Evolutionary conservation across 495 filamentous ascomycete genomes (phyloP), one percentile per base, ranked within the genome.

Genomic region (Geopyxis carbonaria): DNA sequence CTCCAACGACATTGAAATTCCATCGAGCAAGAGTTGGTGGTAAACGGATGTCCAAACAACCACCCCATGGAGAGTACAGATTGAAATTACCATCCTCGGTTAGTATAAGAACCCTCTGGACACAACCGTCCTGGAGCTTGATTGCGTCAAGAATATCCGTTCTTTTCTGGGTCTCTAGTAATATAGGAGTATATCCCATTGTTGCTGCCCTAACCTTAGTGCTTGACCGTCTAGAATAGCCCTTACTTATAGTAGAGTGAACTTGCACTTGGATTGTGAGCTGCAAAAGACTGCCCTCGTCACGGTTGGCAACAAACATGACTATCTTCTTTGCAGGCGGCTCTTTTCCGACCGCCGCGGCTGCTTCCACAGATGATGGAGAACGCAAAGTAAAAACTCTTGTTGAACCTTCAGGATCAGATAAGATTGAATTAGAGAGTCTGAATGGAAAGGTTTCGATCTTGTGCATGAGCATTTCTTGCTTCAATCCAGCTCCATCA

Each of bases 41-140:
- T 10, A 75, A 45, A 10, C 64, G 57, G 5, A 86, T 50, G 18
- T 68, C 72, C 15, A 70, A 69, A 2, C 70, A 57, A 31, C 64
- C 61, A 23, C 74, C 70, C 80, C 81, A 87, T 4, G 78, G 79
- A 4, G 77, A 78, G 56, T 83, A 79, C 25, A 86, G 50, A 29
- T 70, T 76, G 20, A 92, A 57, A 45, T 75, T 67, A 8, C 70
- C 69, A 18, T 67, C 68, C 40, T 72, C 66, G n/a, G 69, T 75
- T 14, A 92, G 63, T 18, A 79, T 70, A 10, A 87, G 58, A 28
- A 87, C 72, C 24, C 73, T 69, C 9, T 77, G 73, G 18, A 74
- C 60, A 0, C 65, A 65, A 8, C 76, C 72, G 58, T 89, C 82
- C 3, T 68, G 64, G 38, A 89, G 56, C 50, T 72, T 80, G 48